Conservation (phyloP, 768 basidiomycete species). For the Suillus subluteus region DNA sequence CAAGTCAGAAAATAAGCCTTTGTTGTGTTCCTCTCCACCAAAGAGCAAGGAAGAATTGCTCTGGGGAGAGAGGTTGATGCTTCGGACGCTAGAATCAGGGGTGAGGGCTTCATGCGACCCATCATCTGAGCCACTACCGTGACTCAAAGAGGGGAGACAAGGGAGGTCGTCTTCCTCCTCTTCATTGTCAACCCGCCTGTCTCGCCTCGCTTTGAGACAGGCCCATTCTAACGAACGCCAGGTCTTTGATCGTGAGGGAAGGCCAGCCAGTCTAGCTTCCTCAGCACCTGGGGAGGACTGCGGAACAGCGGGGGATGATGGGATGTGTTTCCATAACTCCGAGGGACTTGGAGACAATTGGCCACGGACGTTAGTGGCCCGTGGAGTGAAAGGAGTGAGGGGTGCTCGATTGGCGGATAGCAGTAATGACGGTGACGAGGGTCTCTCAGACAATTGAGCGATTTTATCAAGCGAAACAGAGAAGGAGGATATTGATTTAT, state of each 20-base stretch:
- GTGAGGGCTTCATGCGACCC: conserved; percentile 21
- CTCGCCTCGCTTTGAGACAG: conserved; percentile 53
- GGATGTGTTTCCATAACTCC: conserved; percentile 34
- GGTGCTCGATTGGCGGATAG: conserved; percentile 17
- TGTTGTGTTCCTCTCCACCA: conserved; percentile 1
- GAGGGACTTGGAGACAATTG: conserved; percentile 17
- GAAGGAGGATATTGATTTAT: conserved; percentile 18
- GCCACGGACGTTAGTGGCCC: conserved; percentile 21
- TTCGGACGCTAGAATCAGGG: conserved; percentile 16
- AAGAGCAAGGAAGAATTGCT: conserved; percentile 6
- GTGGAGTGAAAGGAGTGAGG: conserved; percentile 37
- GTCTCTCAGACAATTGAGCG: conserved; percentile 34
- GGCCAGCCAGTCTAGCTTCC: conserved; percentile 27
- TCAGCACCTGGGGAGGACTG: conserved; percentile 26
- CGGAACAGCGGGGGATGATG: conserved; percentile 30
- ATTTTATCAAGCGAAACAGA: conserved; percentile 35
- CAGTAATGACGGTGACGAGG: conserved; percentile 19
- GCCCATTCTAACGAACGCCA: conserved; percentile 74
- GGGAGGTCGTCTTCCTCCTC: conserved; percentile 21
- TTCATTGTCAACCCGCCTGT: conserved; percentile 21
- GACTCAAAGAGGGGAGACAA: conserved; percentile 16
- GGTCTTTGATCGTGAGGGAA: conserved; percentile 40
- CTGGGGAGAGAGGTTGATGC: conserved; percentile 12
- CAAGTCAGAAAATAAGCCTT: conserved; percentile 8
- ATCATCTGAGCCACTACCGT: conserved; percentile 14